Percentiles rank a stretch among this genome's conserved stretches.
phyloP scores from a whole-genome alignment of 23 red algal species.

The Cyanidium caldarium region DNA sequence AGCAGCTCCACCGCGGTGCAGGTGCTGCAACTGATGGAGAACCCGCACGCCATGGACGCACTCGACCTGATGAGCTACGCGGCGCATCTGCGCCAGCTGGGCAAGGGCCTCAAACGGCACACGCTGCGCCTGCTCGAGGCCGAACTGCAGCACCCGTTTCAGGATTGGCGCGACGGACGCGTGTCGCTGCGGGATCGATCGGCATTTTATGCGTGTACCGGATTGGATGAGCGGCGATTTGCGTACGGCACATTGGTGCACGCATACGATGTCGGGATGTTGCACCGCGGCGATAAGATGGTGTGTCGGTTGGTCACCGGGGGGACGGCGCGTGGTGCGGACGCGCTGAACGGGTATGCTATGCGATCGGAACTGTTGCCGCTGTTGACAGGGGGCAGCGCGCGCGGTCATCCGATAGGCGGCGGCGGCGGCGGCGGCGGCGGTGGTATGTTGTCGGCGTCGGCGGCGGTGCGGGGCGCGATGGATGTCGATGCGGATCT shows the following conservation, averaged over 20 bases:
- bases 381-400: too few relatives aligned
- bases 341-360: too few relatives aligned
- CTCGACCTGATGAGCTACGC: neutral
- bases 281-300: neutral
- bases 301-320: too few relatives aligned
- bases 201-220: constrained; percentile 3
- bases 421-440: too few relatives aligned
- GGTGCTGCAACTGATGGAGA: neutral
- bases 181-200: neutral
- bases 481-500: too few relatives aligned
- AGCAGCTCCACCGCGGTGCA: neutral
- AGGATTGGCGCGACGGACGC: neutral
- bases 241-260: neutral
- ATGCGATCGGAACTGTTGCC: too few relatives aligned
- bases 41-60: neutral
- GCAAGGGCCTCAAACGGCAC: neutral
- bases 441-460: too few relatives aligned
- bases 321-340: too few relatives aligned
- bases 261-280: neutral
- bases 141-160: neutral
- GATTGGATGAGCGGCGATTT: neutral
- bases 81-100: neutral
- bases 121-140: neutral
- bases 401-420: too few relatives aligned
- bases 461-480: too few relatives aligned